Evolutionary conservation across 768 basidiomycete species (phyloP), one percentile per base, ranked within the genome.

Genomic region (Royoungia palumana): DNA sequence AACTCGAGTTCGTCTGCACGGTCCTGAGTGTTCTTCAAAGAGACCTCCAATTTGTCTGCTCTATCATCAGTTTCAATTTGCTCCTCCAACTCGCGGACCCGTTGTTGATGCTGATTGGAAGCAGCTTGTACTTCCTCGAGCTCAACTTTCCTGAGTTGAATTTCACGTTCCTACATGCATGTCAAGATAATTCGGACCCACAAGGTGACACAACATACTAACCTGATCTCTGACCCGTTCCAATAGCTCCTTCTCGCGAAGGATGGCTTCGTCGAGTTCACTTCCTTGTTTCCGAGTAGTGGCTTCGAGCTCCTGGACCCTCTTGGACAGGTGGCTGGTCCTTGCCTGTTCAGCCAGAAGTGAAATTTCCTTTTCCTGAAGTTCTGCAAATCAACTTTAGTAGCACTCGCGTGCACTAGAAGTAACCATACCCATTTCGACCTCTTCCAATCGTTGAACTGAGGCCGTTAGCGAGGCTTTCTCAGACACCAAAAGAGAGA

Each of bases 11-110:
- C 88, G 50, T 88, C 89, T 5, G 85, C 85, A 46, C 85, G 84
- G 58, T 92, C 82, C 58, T 89, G 87, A 21, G 84, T 84, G 58
- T 89, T 83, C 61, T 83, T 84, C 40, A 93, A 69, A 8, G 85
- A 85, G 38, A 70, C 69, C 62, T 91, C 89, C 21, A 91, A 68
- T 36, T 76, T 76, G 54, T 90, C 89, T 14, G 83, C 82, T 35
- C 87, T 83, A 65, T 92, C 88, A 61, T 93, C 89, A 51, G 79
- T 83, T 64, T 91, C 82, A 19, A 93, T 83, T 55, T 89, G 86
- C 52, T 91, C 89, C 58, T 88, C 82, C 27, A 93, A 67, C 55
- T 91, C 87, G 22, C 80, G 82, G 21, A 84, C 74, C 46, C 78
- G 74, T 38, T 81, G 76, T 50, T 77, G 75, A 52, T 76, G 74